Evolutionary conservation across 2,329 filamentous ascomycete genomes (phyloP), one percentile per base, ranked within the genome.

Genomic region (Penicillium psychrosexuale): DNA sequence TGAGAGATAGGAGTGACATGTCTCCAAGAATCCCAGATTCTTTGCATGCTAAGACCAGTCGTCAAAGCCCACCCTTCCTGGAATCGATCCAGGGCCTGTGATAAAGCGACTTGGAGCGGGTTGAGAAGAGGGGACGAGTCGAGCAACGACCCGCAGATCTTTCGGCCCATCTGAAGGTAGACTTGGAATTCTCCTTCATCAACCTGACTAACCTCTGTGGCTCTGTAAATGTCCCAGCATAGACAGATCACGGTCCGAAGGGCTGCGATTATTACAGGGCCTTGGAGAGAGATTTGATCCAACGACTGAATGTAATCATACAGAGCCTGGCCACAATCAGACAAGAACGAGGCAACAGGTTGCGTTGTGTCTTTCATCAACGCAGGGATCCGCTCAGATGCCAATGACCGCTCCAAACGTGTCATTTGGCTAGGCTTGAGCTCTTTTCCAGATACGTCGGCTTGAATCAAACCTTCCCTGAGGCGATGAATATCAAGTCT

Each of bases 21-120:
- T 50, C 88, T 83, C 66, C 95, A 83, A 1, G 78, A 66, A 39
- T 83, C 82, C 93, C 92, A 96, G 5, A 96, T 79, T 8, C 77
- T 71, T 67, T 94, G 89, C 89, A 95, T 94, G 61, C 84, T 87
- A 12, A 91, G 76, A 0, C 91, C 91, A 2, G 88, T 91, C 0
- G 79, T 85, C 13, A 95, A 75, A 52, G 85, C 84, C 75, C 91
- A 92, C 2, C 84, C 85, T 15, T 84, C 80, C 24, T 83, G 80
- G 66, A 96, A 93, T 47, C 80, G 80, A 37, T 75, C 75, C 40
- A 81, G 72, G 43, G 64, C 61, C 47, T 56, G 62, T 43, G 60
- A 75, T 38, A 69, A 65, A 7, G 58, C 52, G 30, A 50, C 47
- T 38, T 67, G 64, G 40, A 76, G 53, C 8, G 67, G 57, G n/a